Conservation (phyloP, 176 grass and related monocot species). For the Rhynchospora tenuis region DNA sequence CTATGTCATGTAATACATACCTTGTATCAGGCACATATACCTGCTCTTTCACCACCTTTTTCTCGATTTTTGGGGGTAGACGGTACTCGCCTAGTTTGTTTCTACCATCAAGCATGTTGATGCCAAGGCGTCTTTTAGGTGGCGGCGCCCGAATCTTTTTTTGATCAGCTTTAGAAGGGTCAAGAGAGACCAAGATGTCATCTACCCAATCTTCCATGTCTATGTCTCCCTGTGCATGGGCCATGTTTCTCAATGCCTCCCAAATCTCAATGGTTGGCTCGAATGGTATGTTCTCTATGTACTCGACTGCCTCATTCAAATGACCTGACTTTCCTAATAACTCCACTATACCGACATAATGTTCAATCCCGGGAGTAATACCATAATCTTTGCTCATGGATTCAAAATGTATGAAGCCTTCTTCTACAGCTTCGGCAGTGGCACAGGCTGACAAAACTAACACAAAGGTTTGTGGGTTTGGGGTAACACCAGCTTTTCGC, state of each 20-base stretch:
- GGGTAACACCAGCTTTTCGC: conserved; percentile 33
- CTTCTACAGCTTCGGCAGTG: conserved; percentile 79
- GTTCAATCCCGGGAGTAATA: conserved; percentile 50
- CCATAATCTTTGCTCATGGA: conserved; percentile 61
- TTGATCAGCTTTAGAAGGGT: conserved; percentile 44
- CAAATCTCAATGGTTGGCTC: conserved; percentile 52
- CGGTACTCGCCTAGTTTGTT: conserved; percentile 73
- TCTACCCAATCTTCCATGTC: conserved; percentile 70
- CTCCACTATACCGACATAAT: conserved; percentile 66
- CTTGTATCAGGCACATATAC: conserved; percentile 82
- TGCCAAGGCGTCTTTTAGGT: conserved; percentile 64
- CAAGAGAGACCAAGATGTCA: conserved; percentile 51
- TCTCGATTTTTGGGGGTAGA: conserved; percentile 70
- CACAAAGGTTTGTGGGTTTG: conserved; percentile 36
- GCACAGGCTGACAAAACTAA: conserved; percentile 65
- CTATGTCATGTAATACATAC: conserved; percentile 85
- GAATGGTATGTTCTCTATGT: conserved; percentile 73
- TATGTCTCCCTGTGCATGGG: conserved; percentile 57
- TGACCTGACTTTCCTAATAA: conserved; percentile 76
- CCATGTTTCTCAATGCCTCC: conserved; percentile 62
- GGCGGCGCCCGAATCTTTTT: conserved; percentile 54
- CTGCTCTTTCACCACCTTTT: conserved; percentile 73
- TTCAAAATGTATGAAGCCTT: conserved; percentile 70
- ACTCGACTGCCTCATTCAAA: conserved; percentile 69
- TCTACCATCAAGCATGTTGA: conserved; percentile 85